Percentiles rank a stretch among this genome's conserved stretches.
Evolutionary conservation across 2,329 filamentous ascomycete species (phyloP).

Genomic region (Cadophora malorum): DNA sequence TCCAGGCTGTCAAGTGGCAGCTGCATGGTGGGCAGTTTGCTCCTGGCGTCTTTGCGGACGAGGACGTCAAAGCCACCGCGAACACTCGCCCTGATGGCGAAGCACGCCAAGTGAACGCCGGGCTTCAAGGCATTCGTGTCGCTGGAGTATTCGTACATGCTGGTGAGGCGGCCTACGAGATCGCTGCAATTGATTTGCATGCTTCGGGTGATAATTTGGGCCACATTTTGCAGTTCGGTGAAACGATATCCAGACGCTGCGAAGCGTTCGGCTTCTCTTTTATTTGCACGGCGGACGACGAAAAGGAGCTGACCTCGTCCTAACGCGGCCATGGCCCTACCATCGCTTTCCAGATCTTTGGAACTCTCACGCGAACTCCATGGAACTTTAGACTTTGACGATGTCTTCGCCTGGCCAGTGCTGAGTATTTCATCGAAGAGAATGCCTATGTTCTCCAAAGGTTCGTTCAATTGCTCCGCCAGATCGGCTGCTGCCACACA

Average conservation of each 20-base stretch:
- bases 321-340: constrained; percentile 44
- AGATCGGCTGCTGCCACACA: constrained; percentile 78
- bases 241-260: constrained; percentile 79
- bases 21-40: constrained; percentile 66
- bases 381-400: constrained; percentile 15
- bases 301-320: constrained; percentile 83
- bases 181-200: constrained; percentile 74
- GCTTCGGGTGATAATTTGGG: constrained; percentile 69
- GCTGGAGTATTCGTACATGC: constrained; percentile 66
- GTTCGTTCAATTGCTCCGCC: constrained; percentile 68
- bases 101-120: constrained; percentile 64
- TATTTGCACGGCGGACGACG: constrained; percentile 69
- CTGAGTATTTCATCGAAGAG: constrained; percentile 78
- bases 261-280: constrained; percentile 66
- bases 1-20: constrained; percentile 60
- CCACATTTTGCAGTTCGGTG: constrained; percentile 70
- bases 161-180: constrained; percentile 64
- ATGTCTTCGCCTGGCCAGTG: constrained; percentile 56
- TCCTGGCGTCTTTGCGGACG: constrained; percentile 52
- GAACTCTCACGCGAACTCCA: too few relatives aligned
- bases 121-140: constrained; percentile 54
- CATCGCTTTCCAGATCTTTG: constrained; percentile 24
- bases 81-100: constrained; percentile 59
- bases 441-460: constrained; percentile 67
- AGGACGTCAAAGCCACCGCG: constrained; percentile 48